Base-by-base conservation (phyloP, 306 rosid genomes). In the Lathyrus sativus region DNA sequence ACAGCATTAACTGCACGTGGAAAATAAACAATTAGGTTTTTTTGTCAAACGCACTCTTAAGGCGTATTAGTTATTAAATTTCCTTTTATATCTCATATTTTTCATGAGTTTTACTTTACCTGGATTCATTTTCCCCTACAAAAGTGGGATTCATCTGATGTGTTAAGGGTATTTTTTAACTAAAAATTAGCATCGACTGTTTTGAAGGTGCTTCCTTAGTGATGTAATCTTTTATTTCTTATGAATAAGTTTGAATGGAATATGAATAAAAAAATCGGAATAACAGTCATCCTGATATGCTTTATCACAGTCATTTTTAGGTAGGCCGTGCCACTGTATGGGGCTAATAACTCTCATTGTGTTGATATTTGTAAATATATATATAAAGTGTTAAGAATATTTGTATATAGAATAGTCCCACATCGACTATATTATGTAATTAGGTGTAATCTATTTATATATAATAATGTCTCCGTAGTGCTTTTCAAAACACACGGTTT, bases 1-100 rank as follows among this genome's bases (percentile, higher is more conserved):
- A 92, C 74, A 0, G 92, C 85, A 68, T 88, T 89, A 65, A 76
- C 98, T 92, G 88, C 86, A 74, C 28, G 67, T 22, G 70, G 69
- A 60, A 85, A 67, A 79, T 18, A 63, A 41, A 53, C 59, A 22
- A 22, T 22, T 19, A 53, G 14, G 33, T 53, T 53, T 22, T 53
- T 53, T 19, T 19, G 58, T 19, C 31, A 5, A 33, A 33, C 38
- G 22, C 31, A 19, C 13, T 53, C 22, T 11, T 19, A 19, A 51
- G 6, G 58, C 19, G 14, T 9, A 19, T 53, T 53, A 19, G 22
- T 19, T 4, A 18, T 18, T 51, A 11, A 51, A 19, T 51, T 51
- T 51, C 6, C 58, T 19, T 19, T 3, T 51, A 19, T 51, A 19
- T 6, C 57, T 19, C 57, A 0, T 51, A 51, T 18, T 17, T 51